Evolutionary conservation across 495 filamentous ascomycete species (phyloP).

Genomic region (Durotheca rogersii): DNA sequence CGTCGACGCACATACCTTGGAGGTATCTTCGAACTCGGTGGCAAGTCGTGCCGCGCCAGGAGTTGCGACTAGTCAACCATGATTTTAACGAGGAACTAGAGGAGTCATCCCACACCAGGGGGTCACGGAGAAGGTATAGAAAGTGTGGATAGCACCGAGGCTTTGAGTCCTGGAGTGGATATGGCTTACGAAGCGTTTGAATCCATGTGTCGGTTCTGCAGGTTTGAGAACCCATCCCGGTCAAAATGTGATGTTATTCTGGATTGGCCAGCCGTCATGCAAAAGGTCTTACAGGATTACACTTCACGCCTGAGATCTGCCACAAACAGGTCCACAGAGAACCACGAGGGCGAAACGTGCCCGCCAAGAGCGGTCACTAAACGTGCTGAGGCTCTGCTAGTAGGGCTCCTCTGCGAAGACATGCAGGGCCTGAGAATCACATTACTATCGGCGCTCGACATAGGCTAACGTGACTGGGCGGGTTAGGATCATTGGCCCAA

Average conservation of each 20-base stretch:
- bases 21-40: not conserved
- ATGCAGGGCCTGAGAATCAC: not conserved
- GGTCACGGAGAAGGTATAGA: not conserved
- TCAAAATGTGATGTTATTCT: not conserved
- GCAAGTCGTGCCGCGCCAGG: not conserved
- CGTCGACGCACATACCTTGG: not conserved
- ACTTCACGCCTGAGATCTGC: not conserved
- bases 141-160: not conserved
- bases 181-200: not conserved
- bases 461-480: not conserved
- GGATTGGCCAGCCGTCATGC: not conserved
- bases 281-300: not conserved
- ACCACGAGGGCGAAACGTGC: not conserved
- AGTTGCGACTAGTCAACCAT: not conserved
- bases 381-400: not conserved
- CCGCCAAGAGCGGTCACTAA: not conserved
- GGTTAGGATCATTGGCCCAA: not conserved
- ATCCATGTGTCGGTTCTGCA: not conserved
- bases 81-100: not conserved
- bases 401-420: not conserved
- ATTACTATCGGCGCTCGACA: not conserved
- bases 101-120: not conserved
- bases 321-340: not conserved
- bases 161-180: not conserved
- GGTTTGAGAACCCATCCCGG: not conserved